Conservation (phyloP, 2,329 filamentous ascomycete genomes). For the Samsoniella hepiali region DNA sequence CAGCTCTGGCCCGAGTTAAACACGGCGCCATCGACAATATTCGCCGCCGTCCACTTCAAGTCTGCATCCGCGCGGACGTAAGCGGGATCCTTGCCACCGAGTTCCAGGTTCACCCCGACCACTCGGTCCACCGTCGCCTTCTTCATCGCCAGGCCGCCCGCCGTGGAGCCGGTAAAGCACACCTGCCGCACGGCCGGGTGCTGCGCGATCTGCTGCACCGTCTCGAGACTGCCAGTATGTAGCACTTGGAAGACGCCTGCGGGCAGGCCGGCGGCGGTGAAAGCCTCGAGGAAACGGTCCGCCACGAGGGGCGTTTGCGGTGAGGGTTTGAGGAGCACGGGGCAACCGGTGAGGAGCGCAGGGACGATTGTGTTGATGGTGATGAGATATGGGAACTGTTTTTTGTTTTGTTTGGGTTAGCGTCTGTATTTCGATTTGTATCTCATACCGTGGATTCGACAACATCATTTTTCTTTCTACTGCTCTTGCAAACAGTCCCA, state of each 20-base stretch:
- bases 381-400: constrained; percentile 87
- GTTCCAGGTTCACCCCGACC: constrained; percentile 81
- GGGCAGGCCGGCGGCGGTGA: constrained; percentile 76
- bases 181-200: constrained; percentile 74
- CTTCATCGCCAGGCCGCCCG: constrained; percentile 81
- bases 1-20: constrained; percentile 98
- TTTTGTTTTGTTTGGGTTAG: neutral
- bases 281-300: constrained; percentile 75
- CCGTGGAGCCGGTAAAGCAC: constrained; percentile 91
- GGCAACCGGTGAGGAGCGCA: constrained; percentile 84
- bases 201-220: constrained; percentile 74
- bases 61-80: constrained; percentile 86
- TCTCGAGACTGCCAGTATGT: constrained; percentile 74
- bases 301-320: constrained; percentile 91
- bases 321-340: constrained; percentile 89
- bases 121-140: constrained; percentile 78
- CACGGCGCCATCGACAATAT: constrained; percentile 89
- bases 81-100: constrained; percentile 92
- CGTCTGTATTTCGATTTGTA: constrained; percentile 16
- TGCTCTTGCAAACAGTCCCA: no score
- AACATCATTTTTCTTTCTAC: no score
- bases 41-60: constrained; percentile 82
- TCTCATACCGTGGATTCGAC: no score
- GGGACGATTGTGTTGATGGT: constrained; percentile 90
- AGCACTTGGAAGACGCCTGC: constrained; percentile 85